Percentiles rank a stretch among this genome's conserved stretches.
These are phyloP conservation scores for Nicotiana undulata DNA, from an alignment of 257 asterid genomes.

Conservation along the genomic window DNA sequence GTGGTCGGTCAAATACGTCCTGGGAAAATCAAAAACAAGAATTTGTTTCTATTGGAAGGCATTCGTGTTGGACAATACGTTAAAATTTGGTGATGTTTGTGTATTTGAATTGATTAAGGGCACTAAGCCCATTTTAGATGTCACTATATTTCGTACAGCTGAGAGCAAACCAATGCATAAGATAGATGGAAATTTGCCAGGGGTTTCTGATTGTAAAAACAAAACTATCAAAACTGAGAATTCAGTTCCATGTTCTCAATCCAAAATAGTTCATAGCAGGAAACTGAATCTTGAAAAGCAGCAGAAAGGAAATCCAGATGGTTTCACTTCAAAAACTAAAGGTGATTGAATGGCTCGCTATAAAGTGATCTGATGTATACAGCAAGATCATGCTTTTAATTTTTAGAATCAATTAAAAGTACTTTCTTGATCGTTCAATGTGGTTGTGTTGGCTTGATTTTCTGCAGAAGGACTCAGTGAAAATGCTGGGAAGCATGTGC, in stretches of 20 bases:
- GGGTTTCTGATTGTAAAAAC: background rate
- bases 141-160: background rate
- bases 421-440: background rate
- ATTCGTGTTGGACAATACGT: conserved; percentile 7
- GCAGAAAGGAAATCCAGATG: background rate
- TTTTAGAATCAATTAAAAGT: background rate
- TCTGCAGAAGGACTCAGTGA: background rate
- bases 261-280: background rate
- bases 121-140: background rate
- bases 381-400: background rate
- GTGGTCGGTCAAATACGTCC: background rate
- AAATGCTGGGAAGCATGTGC: background rate
- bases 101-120: conserved; percentile 2
- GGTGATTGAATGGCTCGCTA: background rate
- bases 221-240: background rate
- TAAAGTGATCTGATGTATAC: background rate
- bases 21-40: too few species aligned
- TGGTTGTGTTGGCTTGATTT: background rate
- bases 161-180: background rate
- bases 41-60: background rate
- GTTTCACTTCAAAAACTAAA: background rate
- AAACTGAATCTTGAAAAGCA: background rate
- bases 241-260: background rate
- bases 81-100: conserved; percentile 20
- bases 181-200: background rate